Evolutionary conservation across 2,329 filamentous ascomycete species (phyloP), one percentile per base, ranked within the genome.

Genomic region (Ciborinia camelliae): DNA sequence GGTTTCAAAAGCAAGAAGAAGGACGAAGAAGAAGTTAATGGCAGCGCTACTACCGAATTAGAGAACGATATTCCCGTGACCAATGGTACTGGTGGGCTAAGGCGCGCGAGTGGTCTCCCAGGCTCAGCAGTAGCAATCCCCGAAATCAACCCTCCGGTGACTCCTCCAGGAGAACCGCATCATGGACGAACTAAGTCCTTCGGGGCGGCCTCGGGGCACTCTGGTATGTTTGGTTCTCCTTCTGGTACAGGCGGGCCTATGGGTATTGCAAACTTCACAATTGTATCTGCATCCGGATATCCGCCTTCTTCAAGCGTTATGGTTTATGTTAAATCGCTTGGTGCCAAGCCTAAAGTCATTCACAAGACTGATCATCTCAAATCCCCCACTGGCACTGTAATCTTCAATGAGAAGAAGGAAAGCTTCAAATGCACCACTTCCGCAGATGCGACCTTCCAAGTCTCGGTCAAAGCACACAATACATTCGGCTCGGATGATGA

Each of bases 351-450:
- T 58, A 97, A 95, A 79, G 85, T 90, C 53, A 81, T 99, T 53
- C 88, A 93, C 79, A 97, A 98, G 81, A 97, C 93, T 28, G 96
- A 97, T 76, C 90, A 95, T 69, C 85, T 90, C 79, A 97, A 97
- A 77, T 84, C 88, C 0, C 79, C 84, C 3, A 80, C 80, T 1
- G 91, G 90, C 1, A 79, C 82, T 4, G 84, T 91, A 67, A 82
- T 80, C 23, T 96, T 87, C 76, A 88, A 92, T 68, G 79, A 82
- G 58, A 77, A 79, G 68, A 74, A 74, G 51, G 91, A 96, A 75
- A 87, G 86, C 0, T 94, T 95, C 81, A 92, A 88, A 73, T 82
- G 90, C 28, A 81, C 83, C 14, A 96, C 92, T 77, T 84, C 88
- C 0, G 88, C 94, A 2, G 94, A 97, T 71, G 83, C 90, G 28